These are phyloP conservation scores for Aspergillus phoenicis DNA, from an alignment of 2,329 filamentous ascomycete species.

Conservation along the genomic window DNA sequence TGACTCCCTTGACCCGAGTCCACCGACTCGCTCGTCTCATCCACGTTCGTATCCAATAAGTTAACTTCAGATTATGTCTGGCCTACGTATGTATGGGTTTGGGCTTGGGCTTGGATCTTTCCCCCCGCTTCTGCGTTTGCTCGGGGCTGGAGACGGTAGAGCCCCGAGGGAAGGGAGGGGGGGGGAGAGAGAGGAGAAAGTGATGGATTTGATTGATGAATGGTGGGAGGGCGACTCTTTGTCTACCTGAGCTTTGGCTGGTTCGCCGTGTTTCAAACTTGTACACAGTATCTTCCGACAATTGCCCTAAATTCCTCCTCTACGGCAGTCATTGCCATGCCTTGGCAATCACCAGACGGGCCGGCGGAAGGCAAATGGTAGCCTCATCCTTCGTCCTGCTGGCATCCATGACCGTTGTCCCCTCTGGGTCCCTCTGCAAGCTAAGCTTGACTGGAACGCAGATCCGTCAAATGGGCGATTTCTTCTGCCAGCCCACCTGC, in stretches of 20 bases:
- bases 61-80: slow-evolving; percentile 23
- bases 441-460: slow-evolving; percentile 29
- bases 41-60: slow-evolving; percentile 28
- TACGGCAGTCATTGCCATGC: slow-evolving; percentile 20
- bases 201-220: background rate
- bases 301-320: slow-evolving; percentile 18
- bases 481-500: slow-evolving; percentile 24
- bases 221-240: background rate
- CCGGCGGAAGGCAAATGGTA: slow-evolving; percentile 22
- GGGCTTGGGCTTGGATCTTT: slow-evolving; percentile 19
- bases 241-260: background rate
- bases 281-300: slow-evolving; percentile 5
- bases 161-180: background rate
- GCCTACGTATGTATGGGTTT: slow-evolving; percentile 18
- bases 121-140: slow-evolving; percentile 18
- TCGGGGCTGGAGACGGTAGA: slow-evolving; percentile 10
- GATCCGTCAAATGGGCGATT: slow-evolving; percentile 29
- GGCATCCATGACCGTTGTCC: slow-evolving; percentile 20
- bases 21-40: slow-evolving; percentile 20
- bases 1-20: slow-evolving; percentile 27
- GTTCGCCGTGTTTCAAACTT: slow-evolving; percentile 11
- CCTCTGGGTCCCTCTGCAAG: slow-evolving; percentile 23
- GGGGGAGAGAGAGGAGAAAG: no score
- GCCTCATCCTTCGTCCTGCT: slow-evolving; percentile 18
- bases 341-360: slow-evolving; percentile 25